Evolutionary conservation across 345 rosid genomes (phyloP).

Genomic region (Rhizophora mangle): DNA sequence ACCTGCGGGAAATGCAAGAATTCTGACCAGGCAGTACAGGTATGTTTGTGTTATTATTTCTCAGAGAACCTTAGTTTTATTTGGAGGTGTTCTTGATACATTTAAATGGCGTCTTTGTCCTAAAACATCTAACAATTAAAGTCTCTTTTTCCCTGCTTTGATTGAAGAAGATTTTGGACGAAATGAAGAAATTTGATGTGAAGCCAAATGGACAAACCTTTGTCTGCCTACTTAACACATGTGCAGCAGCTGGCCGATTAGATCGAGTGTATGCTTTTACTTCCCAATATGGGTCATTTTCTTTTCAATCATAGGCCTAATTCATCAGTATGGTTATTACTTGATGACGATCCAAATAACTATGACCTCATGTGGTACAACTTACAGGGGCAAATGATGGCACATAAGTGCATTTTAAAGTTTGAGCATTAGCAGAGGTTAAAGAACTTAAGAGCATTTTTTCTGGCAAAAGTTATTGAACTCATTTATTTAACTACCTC

Average conservation of each 20-base stretch:
- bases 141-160: conserved; percentile 13
- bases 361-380: neutral
- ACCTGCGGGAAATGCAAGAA: conserved; percentile 87
- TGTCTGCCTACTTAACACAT: conserved; percentile 78
- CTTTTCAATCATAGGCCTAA: conserved; percentile 11
- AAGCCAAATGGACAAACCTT: conserved; percentile 93
- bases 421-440: neutral
- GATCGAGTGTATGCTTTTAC: conserved; percentile 77
- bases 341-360: neutral
- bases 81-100: conserved; percentile 4
- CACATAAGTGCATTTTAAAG: neutral
- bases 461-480: neutral
- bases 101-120: neutral
- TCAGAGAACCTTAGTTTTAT: neutral
- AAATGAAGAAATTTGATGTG: conserved; percentile 86
- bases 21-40: conserved; percentile 67
- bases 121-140: neutral
- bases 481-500: neutral
- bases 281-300: conserved; percentile 15
- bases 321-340: neutral
- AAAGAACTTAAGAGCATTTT: neutral
- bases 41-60: conserved; percentile 18
- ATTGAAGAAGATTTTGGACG: conserved; percentile 77
- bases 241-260: conserved; percentile 79
- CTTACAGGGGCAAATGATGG: neutral